Base-by-base conservation (phyloP, 139 green algal genomes). In the Closterium sp. region DNA sequence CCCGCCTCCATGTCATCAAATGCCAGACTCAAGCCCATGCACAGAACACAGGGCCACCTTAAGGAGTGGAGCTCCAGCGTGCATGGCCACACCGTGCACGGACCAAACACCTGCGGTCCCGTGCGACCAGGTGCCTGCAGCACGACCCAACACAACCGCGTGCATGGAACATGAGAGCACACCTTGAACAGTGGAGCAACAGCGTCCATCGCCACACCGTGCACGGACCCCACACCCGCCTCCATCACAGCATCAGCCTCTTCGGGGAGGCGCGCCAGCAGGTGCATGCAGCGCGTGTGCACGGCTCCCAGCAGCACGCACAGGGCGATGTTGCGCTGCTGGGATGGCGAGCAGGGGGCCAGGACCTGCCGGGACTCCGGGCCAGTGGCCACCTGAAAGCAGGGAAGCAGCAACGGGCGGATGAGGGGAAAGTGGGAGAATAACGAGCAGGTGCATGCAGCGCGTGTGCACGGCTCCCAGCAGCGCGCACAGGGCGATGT, bases 241-340 rank as follows among this genome's bases (percentile, higher is more conserved):
- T n/a, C 33, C 28, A 55, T n/a, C 55, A 91, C 32, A 10, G 8
- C 12, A 9, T 86, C 83, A 16, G 83, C 83, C 83, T 32, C 83
- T 23, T 86, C 83, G 23, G 55, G 90, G 25, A 85, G 19, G 25
- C 91, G 36, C 32, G 93, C 38, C 28, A 90, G 31, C 33, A 94
- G 32, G 30, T 16, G 23, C 19, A 33, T 88, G 85, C 93, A 32
- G n/a, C 88, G 33, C 64, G 83, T n/a, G 84, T 93, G 88, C 55
- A 87, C 31, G 0, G 92, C 91, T 28, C 91, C 86, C 28, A 90
- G 38, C 32, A 84, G 76, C 32, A 91, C 69, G 32, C 55, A 97
- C 86, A 99, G 95, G 28, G 94, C 91, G 43, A 98, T 96, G 95
- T 98, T 99, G 87, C 97, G 95, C 93, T 95, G 88, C 95, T 98